Evolutionary conservation across 2,329 filamentous ascomycete genomes (phyloP).

Genomic region (Colletotrichum orchidophilum): DNA sequence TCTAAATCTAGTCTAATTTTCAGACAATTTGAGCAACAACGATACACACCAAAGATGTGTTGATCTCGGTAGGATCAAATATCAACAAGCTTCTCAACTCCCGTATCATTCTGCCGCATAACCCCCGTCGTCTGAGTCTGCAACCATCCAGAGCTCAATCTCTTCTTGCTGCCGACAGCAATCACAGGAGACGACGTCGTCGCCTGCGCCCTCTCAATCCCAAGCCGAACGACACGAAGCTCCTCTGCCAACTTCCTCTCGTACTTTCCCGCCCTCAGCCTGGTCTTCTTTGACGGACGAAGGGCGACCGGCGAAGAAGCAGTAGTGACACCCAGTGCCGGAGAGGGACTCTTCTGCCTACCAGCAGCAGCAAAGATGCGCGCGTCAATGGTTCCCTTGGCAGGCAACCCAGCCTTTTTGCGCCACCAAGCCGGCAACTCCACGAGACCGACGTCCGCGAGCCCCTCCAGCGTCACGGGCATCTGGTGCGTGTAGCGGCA

Average conservation of each 20-base stretch:
- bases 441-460: conserved; percentile 52
- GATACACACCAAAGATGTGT: not conserved
- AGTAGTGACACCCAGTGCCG: not conserved
- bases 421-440: conserved; percentile 55
- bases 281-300: conserved; percentile 11
- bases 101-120: not conserved
- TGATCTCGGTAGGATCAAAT: not conserved
- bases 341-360: conserved; percentile 10
- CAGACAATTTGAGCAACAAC: not conserved
- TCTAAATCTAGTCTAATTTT: not conserved
- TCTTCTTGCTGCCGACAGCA: not conserved
- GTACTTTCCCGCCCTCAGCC: not conserved
- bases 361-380: conserved; percentile 21
- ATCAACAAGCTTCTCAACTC: conserved; percentile 26
- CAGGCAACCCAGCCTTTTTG: conserved; percentile 18
- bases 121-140: not conserved
- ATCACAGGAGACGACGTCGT: not conserved
- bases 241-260: conserved; percentile 24
- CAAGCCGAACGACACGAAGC: conserved; percentile 6
- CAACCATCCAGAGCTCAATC: not conserved
- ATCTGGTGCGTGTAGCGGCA: conserved; percentile 59
- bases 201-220: conserved; percentile 10
- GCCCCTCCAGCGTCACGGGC: conserved; percentile 52
- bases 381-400: conserved; percentile 21
- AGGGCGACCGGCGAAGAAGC: not conserved